phyloP scores from a whole-genome alignment of 495 filamentous ascomycete genomes.

The Penicillium lividum region DNA sequence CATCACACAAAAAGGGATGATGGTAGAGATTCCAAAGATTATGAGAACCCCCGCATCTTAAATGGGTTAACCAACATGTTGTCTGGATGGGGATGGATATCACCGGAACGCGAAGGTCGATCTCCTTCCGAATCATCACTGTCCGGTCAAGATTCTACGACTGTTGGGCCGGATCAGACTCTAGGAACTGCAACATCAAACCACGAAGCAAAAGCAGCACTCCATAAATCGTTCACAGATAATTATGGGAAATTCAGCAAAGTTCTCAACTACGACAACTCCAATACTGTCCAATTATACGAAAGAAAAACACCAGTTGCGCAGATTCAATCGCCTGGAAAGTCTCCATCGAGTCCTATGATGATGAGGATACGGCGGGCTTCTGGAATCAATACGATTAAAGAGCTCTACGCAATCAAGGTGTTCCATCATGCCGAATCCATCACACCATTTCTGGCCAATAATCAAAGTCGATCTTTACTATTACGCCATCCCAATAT shows the following conservation, averaged over 20 bases:
- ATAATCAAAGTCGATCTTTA: not conserved
- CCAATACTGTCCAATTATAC: constrained; percentile 17
- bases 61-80: constrained; percentile 4
- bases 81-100: constrained; percentile 6
- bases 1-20: constrained; percentile 8
- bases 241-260: not conserved
- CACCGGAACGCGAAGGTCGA: constrained; percentile 2
- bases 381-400: not conserved
- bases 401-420: not conserved
- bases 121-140: not conserved
- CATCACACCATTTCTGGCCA: not conserved
- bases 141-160: not conserved
- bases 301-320: constrained; percentile 9
- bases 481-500: constrained; percentile 19
- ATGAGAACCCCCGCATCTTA: not conserved
- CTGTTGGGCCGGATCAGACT: not conserved
- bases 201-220: not conserved
- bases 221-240: not conserved
- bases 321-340: not conserved
- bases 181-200: not conserved
- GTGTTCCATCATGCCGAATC: not conserved
- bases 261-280: constrained; percentile 14
- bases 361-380: not conserved
- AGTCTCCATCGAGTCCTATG: not conserved
- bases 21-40: constrained; percentile 5